These are phyloP conservation scores for Mycena olivaceomarginata DNA, from an alignment of 768 basidiomycete species.

Conservation along the genomic window DNA sequence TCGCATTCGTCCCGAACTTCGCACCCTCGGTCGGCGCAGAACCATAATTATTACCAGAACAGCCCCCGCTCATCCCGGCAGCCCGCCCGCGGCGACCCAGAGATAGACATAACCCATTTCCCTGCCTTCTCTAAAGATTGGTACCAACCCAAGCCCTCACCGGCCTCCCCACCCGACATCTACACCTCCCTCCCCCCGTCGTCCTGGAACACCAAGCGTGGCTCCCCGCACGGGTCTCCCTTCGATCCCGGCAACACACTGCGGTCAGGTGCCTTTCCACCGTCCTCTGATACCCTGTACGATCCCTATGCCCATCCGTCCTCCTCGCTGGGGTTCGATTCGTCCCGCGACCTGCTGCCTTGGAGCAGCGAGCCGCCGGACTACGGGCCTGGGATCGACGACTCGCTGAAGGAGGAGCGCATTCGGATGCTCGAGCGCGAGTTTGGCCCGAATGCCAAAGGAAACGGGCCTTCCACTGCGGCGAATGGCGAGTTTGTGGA, in stretches of 20 bases:
- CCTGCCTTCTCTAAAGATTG: constrained; percentile 79
- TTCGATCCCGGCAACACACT: constrained; percentile 56
- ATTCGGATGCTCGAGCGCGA: constrained; percentile 84
- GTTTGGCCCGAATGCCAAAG: constrained; percentile 68
- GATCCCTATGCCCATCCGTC: constrained; percentile 54
- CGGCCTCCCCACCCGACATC: constrained; percentile 51
- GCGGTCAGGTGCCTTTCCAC: constrained; percentile 48
- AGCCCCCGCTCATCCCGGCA: constrained; percentile 47
- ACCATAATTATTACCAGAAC: constrained; percentile 43
- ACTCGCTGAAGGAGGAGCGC: constrained; percentile 78
- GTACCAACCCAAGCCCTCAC: constrained; percentile 64
- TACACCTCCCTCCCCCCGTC: constrained; percentile 46
- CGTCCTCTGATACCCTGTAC: constrained; percentile 50
- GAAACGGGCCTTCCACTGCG: constrained; percentile 46
- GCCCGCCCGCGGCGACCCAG: constrained; percentile 56
- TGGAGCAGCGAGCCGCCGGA: constrained; percentile 72
- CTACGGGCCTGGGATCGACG: constrained; percentile 63
- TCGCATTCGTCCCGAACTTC: constrained; percentile 48
- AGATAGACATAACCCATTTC: constrained; percentile 78
- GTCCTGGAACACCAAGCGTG: constrained; percentile 42
- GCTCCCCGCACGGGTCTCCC: constrained; percentile 26
- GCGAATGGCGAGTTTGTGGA: constrained; percentile 57
- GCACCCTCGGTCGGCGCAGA: constrained; percentile 46
- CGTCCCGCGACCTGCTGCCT: constrained; percentile 67
- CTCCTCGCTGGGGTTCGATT: constrained; percentile 61